These are phyloP conservation scores for Fusarium secorum DNA, from an alignment of 2,329 filamentous ascomycete species.

Conservation along the genomic window DNA sequence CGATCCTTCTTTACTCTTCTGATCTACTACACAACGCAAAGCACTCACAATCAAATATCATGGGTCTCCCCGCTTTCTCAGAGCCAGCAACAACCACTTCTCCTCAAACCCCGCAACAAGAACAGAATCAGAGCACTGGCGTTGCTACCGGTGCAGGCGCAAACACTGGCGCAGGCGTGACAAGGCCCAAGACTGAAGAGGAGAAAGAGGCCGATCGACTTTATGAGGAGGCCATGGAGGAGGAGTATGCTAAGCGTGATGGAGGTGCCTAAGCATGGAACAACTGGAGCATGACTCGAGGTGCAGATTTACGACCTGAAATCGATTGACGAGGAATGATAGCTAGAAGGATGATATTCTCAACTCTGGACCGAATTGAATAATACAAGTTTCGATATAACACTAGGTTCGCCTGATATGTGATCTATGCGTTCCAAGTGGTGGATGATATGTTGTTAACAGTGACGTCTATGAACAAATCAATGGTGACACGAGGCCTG, in stretches of 20 bases:
- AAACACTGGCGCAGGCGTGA: constrained; percentile 58
- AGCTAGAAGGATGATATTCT: background rate
- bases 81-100: constrained; percentile 5
- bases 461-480: background rate
- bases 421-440: background rate
- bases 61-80: constrained; percentile 43
- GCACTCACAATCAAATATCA: constrained; percentile 12
- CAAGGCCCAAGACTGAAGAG: constrained; percentile 57
- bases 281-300: background rate
- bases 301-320: background rate
- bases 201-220: constrained; percentile 58
- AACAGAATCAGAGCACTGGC: constrained; percentile 17
- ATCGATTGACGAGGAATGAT: background rate
- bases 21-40: background rate
- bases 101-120: constrained; percentile 16
- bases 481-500: background rate
- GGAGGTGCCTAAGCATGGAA: constrained; percentile 52
- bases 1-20: background rate
- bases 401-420: background rate
- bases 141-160: constrained; percentile 54
- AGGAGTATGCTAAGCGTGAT: constrained; percentile 64
- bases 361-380: background rate
- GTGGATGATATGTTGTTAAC: background rate
- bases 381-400: background rate
- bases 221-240: constrained; percentile 63